Evolutionary conservation across 73 alveolate species (phyloP), one percentile per base, ranked within the genome.

Genomic region (Symbiodinium pilosum): DNA sequence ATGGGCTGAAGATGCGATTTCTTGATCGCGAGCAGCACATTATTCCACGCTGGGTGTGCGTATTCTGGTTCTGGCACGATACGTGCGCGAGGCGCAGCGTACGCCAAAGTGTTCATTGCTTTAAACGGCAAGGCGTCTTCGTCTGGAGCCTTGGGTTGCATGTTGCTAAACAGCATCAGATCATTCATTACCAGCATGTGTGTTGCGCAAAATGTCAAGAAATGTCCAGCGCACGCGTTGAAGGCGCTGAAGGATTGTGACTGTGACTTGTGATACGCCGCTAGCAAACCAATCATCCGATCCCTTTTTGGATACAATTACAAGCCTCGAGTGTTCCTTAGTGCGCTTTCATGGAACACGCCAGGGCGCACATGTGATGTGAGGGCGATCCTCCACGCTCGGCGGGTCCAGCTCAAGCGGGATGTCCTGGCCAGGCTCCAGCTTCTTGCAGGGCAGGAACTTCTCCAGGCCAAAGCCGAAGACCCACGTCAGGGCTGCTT

Each of bases 1-100:
- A 59, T 81, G n/a, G 64, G 64, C 30, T 81, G 88, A 8, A 81
- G 3, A 2, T 38, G 34, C 7, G 88, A 36, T 7, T 12, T 9
- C 52, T 40, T 36, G 59, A 81, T 39, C n/a, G 64, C 30, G 34
- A 2, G 4, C 59, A 32, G 38, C 64, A 38, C 12, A 12, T 39
- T 39, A 38, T 81, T 81, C 88, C 88, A 81, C 34, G 88, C 88
- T 7, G 88, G 88, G 21, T 81, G 88, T 2, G 39, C 4, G 36
- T 81, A 81, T 36, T 81, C 88, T 21, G 88, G 88, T 24, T 81
- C n/a, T n/a, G n/a, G n/a, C n/a, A n/a, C 88, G 56, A 81, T 5
- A 28, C 4, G 40, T 18, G 40, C 18, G 5, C 88, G 24, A 30
- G 24, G 36, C 11, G 59, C 38, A 12, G 5, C 4, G 36, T 38